These are phyloP conservation scores for Ceratonia siliqua DNA, from an alignment of 306 rosid genomes.

Conservation along the genomic window DNA sequence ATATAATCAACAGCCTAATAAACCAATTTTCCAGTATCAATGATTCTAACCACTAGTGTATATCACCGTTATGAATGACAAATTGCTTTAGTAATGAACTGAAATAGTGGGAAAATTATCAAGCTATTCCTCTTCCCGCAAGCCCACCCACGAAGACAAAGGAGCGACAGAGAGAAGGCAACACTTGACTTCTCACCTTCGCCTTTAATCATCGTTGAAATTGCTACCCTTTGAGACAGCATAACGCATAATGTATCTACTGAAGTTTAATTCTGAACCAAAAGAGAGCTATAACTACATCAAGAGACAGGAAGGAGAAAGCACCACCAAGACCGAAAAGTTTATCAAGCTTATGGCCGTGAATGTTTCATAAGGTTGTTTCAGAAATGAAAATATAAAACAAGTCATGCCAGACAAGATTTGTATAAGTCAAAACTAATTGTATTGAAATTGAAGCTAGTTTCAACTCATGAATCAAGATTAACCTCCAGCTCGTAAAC, in stretches of 20 bases:
- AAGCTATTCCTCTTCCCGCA: background rate
- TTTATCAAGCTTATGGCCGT: no score
- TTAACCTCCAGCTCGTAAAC: background rate
- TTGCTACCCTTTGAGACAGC: background rate
- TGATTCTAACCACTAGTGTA: background rate
- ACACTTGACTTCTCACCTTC: background rate
- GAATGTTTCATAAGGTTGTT: no score
- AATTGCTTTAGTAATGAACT: background rate
- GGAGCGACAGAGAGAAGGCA: background rate
- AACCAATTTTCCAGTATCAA: background rate
- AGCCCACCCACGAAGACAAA: background rate
- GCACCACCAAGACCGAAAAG: background rate
- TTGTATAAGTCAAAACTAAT: background rate
- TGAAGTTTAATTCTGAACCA: background rate
- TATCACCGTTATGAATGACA: background rate
- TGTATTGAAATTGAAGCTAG: conserved; percentile 14
- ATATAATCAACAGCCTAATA: background rate
- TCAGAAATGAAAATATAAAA: background rate
- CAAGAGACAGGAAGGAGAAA: background rate
- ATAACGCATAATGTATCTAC: background rate
- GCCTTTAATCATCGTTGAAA: background rate
- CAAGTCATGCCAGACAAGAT: background rate
- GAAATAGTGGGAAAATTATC: background rate
- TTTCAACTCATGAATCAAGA: conserved; percentile 4
- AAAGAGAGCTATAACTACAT: background rate